Evolutionary conservation across 352 stramenopile species (phyloP), one percentile per base, ranked within the genome.

Genomic region (Phytophthora melonis): DNA sequence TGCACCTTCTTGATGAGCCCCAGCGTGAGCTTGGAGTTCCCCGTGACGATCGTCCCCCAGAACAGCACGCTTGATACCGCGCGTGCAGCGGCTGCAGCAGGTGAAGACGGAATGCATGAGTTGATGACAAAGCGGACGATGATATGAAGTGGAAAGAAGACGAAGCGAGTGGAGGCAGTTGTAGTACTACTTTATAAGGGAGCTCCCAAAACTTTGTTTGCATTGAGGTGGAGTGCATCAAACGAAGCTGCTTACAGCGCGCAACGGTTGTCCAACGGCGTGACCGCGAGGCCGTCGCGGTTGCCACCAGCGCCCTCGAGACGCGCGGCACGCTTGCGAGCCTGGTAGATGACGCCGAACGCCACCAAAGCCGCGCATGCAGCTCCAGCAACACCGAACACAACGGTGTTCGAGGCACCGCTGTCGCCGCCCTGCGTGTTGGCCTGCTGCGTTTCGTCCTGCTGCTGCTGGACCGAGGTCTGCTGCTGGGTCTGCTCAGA

Each of bases 311-410:
- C 68, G 5, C 47, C 63, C 43, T 90, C 84, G 5, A 92, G 77
- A 63, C 84, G 72, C 21, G 77, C 59, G 2, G 83, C 84, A 60
- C 86, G 87, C 78, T 90, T 78, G 70, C 84, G 84, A 58, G 84
- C 75, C 75, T 89, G 81, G 79, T 89, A 92, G 78, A 92, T 90
- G 75, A 92, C 89, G 43, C 79, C 84, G 45, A 89, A 89, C 10
- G 83, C 83, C 36, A 75, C 81, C 49, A 87, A 41, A 3, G 81
- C 82, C 6, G 68, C 78, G 11, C 72, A 82, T 32, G 81, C 81
- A 36, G 70, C 78, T 27, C 54, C 56, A 21, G 66, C 75, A 16
- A 87, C 32, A 23, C 75, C 71, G 14, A 81, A 21, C 10, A 56
- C 69, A 25, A 75, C 72, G 23, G 59, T 65, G 13, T 72, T 77